A percentile compares a stretch with the other conserved stretches of the same genome.
Conservation (phyloP, 441 rosid genomes). For the Adansonia grandidieri region DNA sequence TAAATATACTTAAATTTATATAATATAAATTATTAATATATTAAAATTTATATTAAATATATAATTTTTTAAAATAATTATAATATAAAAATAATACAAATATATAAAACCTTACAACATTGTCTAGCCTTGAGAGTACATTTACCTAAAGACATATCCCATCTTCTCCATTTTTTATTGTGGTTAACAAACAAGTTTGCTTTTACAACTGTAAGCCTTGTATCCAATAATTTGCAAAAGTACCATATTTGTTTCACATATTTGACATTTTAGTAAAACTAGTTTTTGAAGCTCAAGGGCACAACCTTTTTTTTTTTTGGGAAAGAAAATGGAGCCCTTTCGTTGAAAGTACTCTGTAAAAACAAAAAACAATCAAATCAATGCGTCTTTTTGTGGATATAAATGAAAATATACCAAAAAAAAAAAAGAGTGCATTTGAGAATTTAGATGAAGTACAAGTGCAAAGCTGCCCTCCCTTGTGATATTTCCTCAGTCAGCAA, state of each 20-base stretch:
- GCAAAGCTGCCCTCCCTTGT: slow-evolving; percentile 28
- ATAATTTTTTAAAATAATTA: too few relatives aligned
- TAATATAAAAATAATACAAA: too few relatives aligned
- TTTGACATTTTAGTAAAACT: slow-evolving; percentile 4
- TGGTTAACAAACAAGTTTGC: slow-evolving; percentile 13
- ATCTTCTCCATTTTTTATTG: not conserved
- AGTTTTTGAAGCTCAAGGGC: not conserved
- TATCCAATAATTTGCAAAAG: not conserved
- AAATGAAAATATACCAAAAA: slow-evolving; percentile 12
- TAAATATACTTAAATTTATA: too few relatives aligned
- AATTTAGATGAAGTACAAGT: slow-evolving; percentile 11
- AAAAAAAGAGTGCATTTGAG: not conserved
- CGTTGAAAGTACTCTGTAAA: too few relatives aligned
- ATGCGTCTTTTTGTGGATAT: not conserved
- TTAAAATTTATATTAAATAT: too few relatives aligned
- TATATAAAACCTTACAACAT: not conserved
- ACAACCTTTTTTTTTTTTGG: not conserved
- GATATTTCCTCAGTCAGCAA: slow-evolving; percentile 55
- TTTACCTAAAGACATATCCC: not conserved
- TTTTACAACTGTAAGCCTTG: slow-evolving; percentile 22
- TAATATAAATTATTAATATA: too few relatives aligned
- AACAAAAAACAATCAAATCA: not conserved
- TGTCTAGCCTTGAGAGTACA: slow-evolving; percentile 12
- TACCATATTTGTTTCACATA: not conserved
- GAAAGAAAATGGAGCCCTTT: not conserved